phyloP scores from a whole-genome alignment of 176 grass and related monocot genomes.

The Calamus simplicifolius region DNA sequence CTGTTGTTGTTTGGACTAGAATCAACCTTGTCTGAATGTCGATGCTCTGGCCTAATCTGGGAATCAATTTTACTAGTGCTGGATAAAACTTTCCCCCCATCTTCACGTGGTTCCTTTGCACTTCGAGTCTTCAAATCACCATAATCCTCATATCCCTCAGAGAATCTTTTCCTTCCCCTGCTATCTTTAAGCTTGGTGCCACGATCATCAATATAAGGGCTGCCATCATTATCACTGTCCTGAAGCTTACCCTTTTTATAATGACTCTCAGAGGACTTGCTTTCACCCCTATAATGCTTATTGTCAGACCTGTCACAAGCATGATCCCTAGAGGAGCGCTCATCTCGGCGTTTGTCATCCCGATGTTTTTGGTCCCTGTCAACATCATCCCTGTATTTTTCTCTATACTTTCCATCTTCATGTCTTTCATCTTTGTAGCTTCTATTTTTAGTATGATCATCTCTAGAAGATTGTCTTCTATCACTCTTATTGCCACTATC shows the following conservation, averaged over 20 bases:
- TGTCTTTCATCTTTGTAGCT: slow-evolving; percentile 15
- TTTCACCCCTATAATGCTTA: slow-evolving; percentile 28
- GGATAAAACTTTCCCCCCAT: background rate
- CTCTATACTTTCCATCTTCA: slow-evolving; percentile 19
- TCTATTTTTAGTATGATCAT: slow-evolving; percentile 7
- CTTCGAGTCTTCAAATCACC: slow-evolving; percentile 16
- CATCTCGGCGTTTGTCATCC: slow-evolving; percentile 19
- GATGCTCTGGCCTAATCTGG: slow-evolving; percentile 13
- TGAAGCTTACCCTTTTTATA: slow-evolving; percentile 25
- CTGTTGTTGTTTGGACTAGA: slow-evolving; percentile 26
- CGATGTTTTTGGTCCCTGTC: slow-evolving; percentile 24
- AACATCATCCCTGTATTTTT: slow-evolving; percentile 19
- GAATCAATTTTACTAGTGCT: no score
- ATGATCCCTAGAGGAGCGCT: slow-evolving; percentile 14
- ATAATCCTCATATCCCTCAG: slow-evolving; percentile 25
- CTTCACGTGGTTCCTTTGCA: slow-evolving; percentile 26
- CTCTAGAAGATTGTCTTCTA: slow-evolving; percentile 7
- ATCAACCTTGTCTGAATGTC: slow-evolving; percentile 21
- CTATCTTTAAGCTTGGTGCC: slow-evolving; percentile 27
- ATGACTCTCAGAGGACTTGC: slow-evolving; percentile 12
- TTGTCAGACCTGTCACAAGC: slow-evolving; percentile 20
- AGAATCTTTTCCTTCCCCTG: slow-evolving; percentile 32
- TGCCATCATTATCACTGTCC: slow-evolving; percentile 6
- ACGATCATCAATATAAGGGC: slow-evolving; percentile 12
- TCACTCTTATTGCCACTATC: slow-evolving; percentile 1